Percentiles rank a stretch among this genome's conserved stretches.
phyloP scores from a whole-genome alignment of 106 monocot species.

The Narthecium ossifragum region DNA sequence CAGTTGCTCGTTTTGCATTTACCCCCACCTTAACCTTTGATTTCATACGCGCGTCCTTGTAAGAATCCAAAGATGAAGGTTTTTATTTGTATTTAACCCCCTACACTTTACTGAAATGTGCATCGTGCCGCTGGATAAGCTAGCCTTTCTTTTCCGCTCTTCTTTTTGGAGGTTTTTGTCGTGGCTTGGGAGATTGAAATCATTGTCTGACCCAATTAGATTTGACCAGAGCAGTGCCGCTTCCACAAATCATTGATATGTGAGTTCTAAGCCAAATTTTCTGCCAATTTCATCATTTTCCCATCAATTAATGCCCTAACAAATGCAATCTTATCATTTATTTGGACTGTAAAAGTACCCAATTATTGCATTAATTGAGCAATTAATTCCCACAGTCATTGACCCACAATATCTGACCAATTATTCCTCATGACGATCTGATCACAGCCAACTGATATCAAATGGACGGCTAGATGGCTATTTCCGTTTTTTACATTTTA shows the following conservation, averaged over 20 bases:
- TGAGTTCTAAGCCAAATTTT: neutral
- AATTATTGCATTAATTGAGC: neutral
- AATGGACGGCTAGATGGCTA: neutral
- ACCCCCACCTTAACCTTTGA: too few relatives aligned
- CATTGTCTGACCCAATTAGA: constrained; percentile 6
- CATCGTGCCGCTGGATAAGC: too few relatives aligned
- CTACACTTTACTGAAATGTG: too few relatives aligned
- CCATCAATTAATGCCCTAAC: neutral
- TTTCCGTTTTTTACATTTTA: neutral
- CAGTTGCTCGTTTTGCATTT: too few relatives aligned
- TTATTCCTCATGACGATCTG: neutral
- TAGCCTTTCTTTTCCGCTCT: neutral
- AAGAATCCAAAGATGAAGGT: too few relatives aligned
- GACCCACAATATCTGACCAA: neutral
- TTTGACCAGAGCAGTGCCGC: constrained; percentile 1
- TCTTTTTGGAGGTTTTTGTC: neutral
- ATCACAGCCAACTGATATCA: neutral
- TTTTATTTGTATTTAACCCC: neutral
- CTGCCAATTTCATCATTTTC: too few relatives aligned
- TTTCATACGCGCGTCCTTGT: too few relatives aligned
- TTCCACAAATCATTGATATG: neutral
- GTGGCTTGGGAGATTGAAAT: neutral
- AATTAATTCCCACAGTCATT: neutral
- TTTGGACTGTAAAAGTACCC: too few relatives aligned
- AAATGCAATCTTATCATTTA: too few relatives aligned